Evolutionary conservation across 2,329 filamentous ascomycete genomes (phyloP), one percentile per base, ranked within the genome.

Genomic region (Monosporascus sp.): DNA sequence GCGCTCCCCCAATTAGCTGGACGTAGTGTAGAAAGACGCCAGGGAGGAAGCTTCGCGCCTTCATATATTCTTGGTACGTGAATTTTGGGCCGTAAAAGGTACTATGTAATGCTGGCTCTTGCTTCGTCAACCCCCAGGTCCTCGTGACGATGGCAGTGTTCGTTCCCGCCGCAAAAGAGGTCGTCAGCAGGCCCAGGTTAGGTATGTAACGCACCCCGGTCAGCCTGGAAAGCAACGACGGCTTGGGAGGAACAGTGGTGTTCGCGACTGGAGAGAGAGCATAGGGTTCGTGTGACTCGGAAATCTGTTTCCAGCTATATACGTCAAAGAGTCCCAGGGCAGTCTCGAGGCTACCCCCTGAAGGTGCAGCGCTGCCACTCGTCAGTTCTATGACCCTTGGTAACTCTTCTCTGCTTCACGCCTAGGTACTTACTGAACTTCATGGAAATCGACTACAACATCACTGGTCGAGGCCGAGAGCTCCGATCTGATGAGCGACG

Each of bases 341-440:
- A 0, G 90, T 91, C 37, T 81, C 77, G 5, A 92, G 70, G 2
- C 88, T 86, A 47, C 85, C 85, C n/a, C 85, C 85, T 1, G 84
- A 87, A 3, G 82, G 78, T 1, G 70, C 62, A 26, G 72, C 67
- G 45, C 77, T 81, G 35, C 15, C 45, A 41, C 45, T 15, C 43
- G 46, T 61, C 41, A 60, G 35, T 31, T 40, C 52, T 35, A 22
- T 14, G n/a, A 17, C 14, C 43, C n/a, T n/a, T n/a, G 37, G 48
- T 41, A 51, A 55, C 6, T n/a, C 24, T 20, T 50, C 1, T n/a
- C 4, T 28, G 28, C 7, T 47, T 43, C 5, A 49, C 48, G 5
- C n/a, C 22, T 45, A 24, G 28, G 14, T 20, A 55, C 68, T 55
- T 65, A 76, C 74, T 61, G 68, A 37, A 77, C 45, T n/a, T 73